A percentile compares a stretch with the other conserved stretches of the same genome.
These are phyloP conservation scores for Xeromyces bisporus DNA, from an alignment of 495 filamentous ascomycete species.

Conservation along the genomic window DNA sequence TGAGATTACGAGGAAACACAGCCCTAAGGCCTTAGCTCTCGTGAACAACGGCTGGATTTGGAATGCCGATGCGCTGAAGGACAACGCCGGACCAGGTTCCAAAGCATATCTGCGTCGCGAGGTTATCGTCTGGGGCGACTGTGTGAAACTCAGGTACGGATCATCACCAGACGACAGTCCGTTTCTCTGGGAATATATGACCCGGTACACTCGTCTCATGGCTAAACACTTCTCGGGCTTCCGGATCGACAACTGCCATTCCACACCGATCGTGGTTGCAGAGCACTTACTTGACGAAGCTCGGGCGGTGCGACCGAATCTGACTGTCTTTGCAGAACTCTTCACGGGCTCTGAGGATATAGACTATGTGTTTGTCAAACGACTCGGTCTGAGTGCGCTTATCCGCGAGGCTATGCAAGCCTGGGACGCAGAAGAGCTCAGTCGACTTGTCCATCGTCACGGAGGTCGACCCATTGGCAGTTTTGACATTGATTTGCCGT, in stretches of 20 bases:
- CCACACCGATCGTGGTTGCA: slow-evolving; percentile 81
- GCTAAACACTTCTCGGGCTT: slow-evolving; percentile 92
- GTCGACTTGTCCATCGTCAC: slow-evolving; percentile 83
- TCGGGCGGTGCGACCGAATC: slow-evolving; percentile 66
- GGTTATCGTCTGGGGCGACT: slow-evolving; percentile 97
- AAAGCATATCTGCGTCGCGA: slow-evolving; percentile 82
- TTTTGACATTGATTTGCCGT: slow-evolving; percentile 61
- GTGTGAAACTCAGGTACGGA: slow-evolving; percentile 92
- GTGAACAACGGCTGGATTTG: slow-evolving; percentile 99
- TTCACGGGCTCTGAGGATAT: slow-evolving; percentile 93
- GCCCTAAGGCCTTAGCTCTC: slow-evolving; percentile 58
- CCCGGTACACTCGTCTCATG: slow-evolving; percentile 77
- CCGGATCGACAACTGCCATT: slow-evolving; percentile 97
- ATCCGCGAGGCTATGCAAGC: slow-evolving; percentile 97
- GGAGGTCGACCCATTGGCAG: slow-evolving; percentile 89
- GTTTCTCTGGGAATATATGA: slow-evolving; percentile 92
- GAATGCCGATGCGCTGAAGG: slow-evolving; percentile 83
- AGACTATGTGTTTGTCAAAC: slow-evolving; percentile 89
- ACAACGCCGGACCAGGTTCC: slow-evolving; percentile 81
- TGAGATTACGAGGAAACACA: slow-evolving; percentile 58
- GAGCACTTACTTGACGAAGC: slow-evolving; percentile 91
- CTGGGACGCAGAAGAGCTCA: slow-evolving; percentile 86
- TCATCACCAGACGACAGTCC: slow-evolving; percentile 66
- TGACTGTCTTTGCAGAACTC: slow-evolving; percentile 87
- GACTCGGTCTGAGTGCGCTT: slow-evolving; percentile 73